Conservation (phyloP, 2,329 filamentous ascomycete genomes). For the Alternaria triticimaculans region DNA sequence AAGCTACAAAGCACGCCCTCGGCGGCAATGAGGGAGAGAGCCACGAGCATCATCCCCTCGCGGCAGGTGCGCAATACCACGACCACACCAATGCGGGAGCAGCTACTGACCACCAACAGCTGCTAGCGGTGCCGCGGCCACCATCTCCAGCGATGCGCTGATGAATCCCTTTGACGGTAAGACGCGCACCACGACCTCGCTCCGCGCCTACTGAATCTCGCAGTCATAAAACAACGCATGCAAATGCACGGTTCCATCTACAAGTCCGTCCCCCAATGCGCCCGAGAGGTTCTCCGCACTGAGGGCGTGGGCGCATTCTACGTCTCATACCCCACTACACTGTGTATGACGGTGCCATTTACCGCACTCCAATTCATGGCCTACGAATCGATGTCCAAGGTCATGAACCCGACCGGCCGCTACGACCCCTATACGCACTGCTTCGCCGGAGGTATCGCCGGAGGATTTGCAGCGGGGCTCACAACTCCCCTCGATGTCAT, state of each 20-base stretch:
- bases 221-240: constrained; percentile 99
- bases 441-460: constrained; percentile 87
- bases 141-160: constrained; percentile 94
- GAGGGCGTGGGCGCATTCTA: constrained; percentile 95
- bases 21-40: constrained; percentile 86
- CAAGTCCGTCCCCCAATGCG: constrained; percentile 85
- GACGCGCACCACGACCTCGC: constrained; percentile 34
- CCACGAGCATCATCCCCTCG: constrained; percentile 90
- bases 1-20: constrained; percentile 94
- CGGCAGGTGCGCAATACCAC: constrained; percentile 70
- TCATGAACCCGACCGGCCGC: constrained; percentile 82
- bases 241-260: constrained; percentile 97
- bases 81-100: neutral
- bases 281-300: constrained; percentile 81
- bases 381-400: constrained; percentile 94
- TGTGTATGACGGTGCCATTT: constrained; percentile 98
- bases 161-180: constrained; percentile 99
- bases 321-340: constrained; percentile 95
- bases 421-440: constrained; percentile 97
- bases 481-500: constrained; percentile 98
- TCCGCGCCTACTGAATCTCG: constrained; percentile 22
- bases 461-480: constrained; percentile 89
- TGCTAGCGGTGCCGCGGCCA: constrained; percentile 90
- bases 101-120: constrained; percentile 63
- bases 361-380: constrained; percentile 96